Evolutionary conservation across 768 basidiomycete species (phyloP).

Genomic region (Russula ochroleuca): DNA sequence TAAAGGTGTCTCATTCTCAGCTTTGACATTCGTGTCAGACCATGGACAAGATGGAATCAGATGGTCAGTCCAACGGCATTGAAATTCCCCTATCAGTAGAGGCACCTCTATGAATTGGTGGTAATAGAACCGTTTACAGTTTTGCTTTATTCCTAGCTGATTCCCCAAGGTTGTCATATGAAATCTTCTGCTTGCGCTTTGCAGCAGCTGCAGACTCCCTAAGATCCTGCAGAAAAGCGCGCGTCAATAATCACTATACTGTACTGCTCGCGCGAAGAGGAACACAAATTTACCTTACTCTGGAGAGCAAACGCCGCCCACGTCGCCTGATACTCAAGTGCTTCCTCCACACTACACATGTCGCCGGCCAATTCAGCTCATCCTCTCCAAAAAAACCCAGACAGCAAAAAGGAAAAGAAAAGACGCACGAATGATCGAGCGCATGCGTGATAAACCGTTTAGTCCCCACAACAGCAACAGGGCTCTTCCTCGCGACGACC

Average conservation of each 20-base stretch:
- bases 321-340: slow-evolving; percentile 51
- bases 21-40: neutral
- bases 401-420: neutral
- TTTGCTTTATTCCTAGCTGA: neutral
- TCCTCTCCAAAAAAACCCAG: no score
- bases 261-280: neutral
- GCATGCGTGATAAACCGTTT: slow-evolving; percentile 78
- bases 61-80: neutral
- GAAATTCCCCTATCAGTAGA: no score
- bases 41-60: neutral
- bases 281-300: slow-evolving; percentile 38
- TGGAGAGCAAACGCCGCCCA: slow-evolving; percentile 49
- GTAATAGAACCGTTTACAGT: slow-evolving; percentile 3
- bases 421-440: slow-evolving; percentile 66
- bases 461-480: slow-evolving; percentile 69
- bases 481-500: slow-evolving; percentile 69
- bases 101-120: no score
- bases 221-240: slow-evolving; percentile 33
- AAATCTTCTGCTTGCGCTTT: slow-evolving; percentile 9
- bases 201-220: neutral
- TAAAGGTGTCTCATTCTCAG: neutral
- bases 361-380: neutral
- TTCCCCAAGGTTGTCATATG: slow-evolving; percentile 4
- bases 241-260: neutral
- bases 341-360: slow-evolving; percentile 40